Percentiles rank a stretch among this genome's conserved stretches.
These are phyloP conservation scores for Penicillium aurantiogriseum DNA, from an alignment of 2,329 filamentous ascomycete genomes.

Conservation along the genomic window DNA sequence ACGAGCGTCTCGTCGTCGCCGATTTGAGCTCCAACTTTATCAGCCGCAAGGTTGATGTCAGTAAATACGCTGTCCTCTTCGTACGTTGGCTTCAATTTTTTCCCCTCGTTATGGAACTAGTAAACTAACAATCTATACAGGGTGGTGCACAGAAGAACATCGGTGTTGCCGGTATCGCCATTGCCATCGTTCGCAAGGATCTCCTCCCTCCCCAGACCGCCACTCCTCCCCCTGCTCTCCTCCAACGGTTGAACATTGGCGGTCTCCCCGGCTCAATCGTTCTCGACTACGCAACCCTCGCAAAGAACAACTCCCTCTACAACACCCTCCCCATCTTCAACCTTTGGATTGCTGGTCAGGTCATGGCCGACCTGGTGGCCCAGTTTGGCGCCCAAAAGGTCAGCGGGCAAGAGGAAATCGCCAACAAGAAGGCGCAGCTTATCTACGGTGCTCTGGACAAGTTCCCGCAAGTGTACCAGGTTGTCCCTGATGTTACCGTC, in stretches of 20 bases:
- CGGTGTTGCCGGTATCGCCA: constrained; percentile 79
- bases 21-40: constrained; percentile 97
- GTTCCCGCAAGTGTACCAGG: constrained; percentile 68
- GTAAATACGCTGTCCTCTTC: constrained; percentile 81
- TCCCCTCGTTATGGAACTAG: background rate
- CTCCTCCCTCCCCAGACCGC: constrained; percentile 67
- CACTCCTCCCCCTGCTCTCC: constrained; percentile 65
- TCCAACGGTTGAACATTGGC: constrained; percentile 73
- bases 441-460: constrained; percentile 78
- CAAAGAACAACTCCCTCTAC: constrained; percentile 93
- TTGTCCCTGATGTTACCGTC: constrained; percentile 72
- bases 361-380: constrained; percentile 71
- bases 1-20: constrained; percentile 74
- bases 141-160: constrained; percentile 91
- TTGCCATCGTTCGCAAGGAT: constrained; percentile 78
- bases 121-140: constrained; percentile 29
- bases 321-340: constrained; percentile 96
- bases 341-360: constrained; percentile 84
- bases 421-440: constrained; percentile 70
- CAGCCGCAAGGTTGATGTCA: constrained; percentile 71
- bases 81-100: constrained; percentile 47
- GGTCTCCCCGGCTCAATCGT: constrained; percentile 65
- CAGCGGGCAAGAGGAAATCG: constrained; percentile 70
- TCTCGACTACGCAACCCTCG: constrained; percentile 77
- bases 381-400: constrained; percentile 66